Evolutionary conservation across 331 rosid genomes (phyloP).

Genomic region (Pyrus hybrid): DNA sequence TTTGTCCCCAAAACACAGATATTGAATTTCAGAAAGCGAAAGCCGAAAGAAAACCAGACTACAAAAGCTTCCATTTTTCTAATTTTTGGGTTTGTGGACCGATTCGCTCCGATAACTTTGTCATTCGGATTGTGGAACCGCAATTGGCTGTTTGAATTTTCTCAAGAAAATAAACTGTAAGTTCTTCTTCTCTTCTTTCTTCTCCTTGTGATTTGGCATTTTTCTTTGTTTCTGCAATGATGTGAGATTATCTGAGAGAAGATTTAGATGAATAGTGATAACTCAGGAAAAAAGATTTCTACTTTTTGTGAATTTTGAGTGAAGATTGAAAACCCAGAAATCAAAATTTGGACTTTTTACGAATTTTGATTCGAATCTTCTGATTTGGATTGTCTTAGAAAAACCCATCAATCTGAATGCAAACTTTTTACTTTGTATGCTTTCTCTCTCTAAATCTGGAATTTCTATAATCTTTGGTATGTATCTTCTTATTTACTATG

Average conservation of each 20-base stretch:
- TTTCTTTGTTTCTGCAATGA: background rate
- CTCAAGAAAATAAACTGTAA: background rate
- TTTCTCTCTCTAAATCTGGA: too few relatives aligned
- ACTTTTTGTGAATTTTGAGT: background rate
- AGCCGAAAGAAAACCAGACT: background rate
- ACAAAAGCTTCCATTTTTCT: background rate
- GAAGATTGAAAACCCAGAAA: background rate
- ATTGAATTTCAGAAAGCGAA: background rate
- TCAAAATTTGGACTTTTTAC: background rate
- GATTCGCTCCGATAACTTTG: constrained; percentile 26
- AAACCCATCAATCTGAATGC: background rate
- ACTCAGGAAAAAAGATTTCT: background rate
- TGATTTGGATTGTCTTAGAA: background rate
- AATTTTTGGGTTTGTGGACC: constrained; percentile 42
- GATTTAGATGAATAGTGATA: background rate
- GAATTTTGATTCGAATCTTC: background rate
- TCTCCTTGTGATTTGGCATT: background rate
- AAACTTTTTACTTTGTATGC: background rate
- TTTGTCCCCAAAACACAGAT: background rate
- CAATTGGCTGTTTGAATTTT: constrained; percentile 16
- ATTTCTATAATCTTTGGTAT: too few relatives aligned
- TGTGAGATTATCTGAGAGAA: background rate
- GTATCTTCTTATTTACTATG: too few relatives aligned
- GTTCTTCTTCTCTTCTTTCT: background rate
- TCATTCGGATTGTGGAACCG: constrained; percentile 50